Conservation (phyloP, 352 stramenopile species). For the Pythium phragmiticola region DNA sequence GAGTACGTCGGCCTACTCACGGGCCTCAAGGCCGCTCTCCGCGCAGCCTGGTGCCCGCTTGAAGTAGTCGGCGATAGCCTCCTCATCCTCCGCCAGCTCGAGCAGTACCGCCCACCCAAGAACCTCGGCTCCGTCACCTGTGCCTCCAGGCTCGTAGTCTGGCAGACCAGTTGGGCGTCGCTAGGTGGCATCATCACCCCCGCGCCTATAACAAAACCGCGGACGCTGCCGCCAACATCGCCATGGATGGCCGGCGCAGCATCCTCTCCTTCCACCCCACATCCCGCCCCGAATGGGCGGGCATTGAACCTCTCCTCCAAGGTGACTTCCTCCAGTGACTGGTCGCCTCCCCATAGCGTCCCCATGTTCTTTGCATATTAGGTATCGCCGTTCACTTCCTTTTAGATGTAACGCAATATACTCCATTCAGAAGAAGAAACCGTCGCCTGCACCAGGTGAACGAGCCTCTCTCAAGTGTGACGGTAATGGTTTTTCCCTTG, state of each 20-base stretch:
- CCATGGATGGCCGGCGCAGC: constrained; percentile 9
- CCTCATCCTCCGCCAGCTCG: neutral
- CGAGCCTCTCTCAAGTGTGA: no score
- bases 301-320: neutral
- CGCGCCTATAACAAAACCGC: constrained; percentile 14
- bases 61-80: neutral
- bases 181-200: constrained; percentile 6
- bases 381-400: neutral
- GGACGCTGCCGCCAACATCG: constrained; percentile 6
- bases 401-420: neutral
- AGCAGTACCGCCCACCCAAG: neutral
- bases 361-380: neutral
- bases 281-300: neutral
- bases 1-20: constrained; percentile 34
- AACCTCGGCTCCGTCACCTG: neutral
- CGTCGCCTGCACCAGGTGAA: no score
- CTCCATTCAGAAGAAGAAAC: neutral
- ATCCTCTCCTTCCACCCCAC: constrained; percentile 6
- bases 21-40: neutral
- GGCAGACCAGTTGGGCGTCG: neutral
- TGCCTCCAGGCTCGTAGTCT: neutral
- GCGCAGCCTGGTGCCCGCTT: neutral
- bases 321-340: constrained; percentile 4
- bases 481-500: no score
- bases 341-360: neutral